Evolutionary conservation across 164 flowering plant species (phyloP).

Genomic region (Paratinospora sagittata): DNA sequence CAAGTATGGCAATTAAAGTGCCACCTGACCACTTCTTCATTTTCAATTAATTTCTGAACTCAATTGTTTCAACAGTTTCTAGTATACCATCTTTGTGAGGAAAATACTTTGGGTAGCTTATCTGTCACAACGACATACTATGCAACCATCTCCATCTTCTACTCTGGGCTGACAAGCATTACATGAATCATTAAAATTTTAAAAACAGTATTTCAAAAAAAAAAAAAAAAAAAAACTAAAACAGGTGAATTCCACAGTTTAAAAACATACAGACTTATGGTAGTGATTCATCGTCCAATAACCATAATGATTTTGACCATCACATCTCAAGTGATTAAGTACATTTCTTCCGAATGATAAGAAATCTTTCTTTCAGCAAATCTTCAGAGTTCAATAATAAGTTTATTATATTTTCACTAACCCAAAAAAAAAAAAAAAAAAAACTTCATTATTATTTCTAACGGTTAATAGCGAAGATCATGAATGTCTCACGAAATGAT

Average conservation of each 20-base stretch:
- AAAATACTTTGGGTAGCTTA: neutral
- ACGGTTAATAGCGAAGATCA: no score
- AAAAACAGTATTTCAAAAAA: no score
- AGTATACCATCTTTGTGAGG: neutral
- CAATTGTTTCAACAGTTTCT: neutral
- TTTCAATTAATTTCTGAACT: neutral
- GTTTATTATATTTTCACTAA: neutral
- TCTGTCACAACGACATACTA: neutral
- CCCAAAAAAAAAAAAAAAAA: no score
- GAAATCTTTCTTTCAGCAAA: no score
- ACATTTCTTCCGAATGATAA: neutral
- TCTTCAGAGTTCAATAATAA: no score
- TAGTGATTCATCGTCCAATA: neutral
- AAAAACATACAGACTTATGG: neutral
- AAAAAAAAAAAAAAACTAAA: no score
- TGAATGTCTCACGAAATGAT: no score
- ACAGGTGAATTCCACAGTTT: no score
- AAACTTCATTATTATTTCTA: no score
- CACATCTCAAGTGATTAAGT: neutral
- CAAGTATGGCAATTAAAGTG: constrained; percentile 40
- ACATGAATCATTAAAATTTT: neutral
- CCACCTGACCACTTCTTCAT: constrained; percentile 90
- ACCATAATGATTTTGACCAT: neutral
- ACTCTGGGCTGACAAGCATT: neutral
- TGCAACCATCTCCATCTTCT: neutral